phyloP scores from a whole-genome alignment of 495 filamentous ascomycete genomes.

The Apodospora peruviana region DNA sequence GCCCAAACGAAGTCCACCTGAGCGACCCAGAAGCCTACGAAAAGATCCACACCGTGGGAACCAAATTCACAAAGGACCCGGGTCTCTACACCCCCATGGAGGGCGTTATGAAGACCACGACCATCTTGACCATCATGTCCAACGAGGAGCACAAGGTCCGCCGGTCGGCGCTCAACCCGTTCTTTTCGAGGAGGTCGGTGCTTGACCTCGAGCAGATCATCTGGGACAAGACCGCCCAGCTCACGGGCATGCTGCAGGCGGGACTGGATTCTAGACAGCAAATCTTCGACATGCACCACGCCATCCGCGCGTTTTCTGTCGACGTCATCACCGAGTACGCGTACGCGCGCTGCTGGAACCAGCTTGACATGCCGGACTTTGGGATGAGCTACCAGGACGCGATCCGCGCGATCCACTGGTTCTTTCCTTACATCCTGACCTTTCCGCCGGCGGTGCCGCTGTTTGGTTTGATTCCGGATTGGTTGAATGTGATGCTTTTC shows the following conservation, averaged over 20 bases:
- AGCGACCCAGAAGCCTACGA: conserved; percentile 33
- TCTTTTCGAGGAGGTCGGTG: conserved; percentile 36
- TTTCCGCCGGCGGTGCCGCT: conserved; percentile 12
- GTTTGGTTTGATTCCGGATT: conserved; percentile 10
- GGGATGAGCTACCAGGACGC: conserved; percentile 18
- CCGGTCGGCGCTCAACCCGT: conserved; percentile 31
- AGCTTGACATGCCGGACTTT: conserved; percentile 5
- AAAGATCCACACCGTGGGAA: conserved; percentile 27
- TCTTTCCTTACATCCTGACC: conserved; percentile 13
- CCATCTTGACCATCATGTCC: conserved; percentile 18
- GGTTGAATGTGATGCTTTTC: conserved; percentile 12
- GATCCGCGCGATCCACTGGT: conserved; percentile 10
- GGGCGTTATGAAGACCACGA: conserved; percentile 1
- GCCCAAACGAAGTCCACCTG: conserved; percentile 35
- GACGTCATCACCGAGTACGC: conserved; percentile 43
- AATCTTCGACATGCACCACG: conserved; percentile 23
- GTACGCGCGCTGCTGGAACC: conserved; percentile 27
- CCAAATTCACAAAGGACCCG: conserved; percentile 25
- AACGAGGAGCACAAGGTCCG: conserved; percentile 29
- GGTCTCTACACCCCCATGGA: conserved; percentile 13
- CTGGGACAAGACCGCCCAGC: conserved; percentile 11
- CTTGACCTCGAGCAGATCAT: conserved; percentile 29
- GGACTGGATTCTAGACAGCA: not conserved
- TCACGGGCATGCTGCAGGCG: conserved; percentile 11
- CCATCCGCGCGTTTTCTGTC: conserved; percentile 29